A percentile compares a stretch with the other conserved stretches of the same genome.
These are phyloP conservation scores for Thalassiosira livingstoniorum DNA, from an alignment of 352 stramenopile genomes.

Conservation along the genomic window DNA sequence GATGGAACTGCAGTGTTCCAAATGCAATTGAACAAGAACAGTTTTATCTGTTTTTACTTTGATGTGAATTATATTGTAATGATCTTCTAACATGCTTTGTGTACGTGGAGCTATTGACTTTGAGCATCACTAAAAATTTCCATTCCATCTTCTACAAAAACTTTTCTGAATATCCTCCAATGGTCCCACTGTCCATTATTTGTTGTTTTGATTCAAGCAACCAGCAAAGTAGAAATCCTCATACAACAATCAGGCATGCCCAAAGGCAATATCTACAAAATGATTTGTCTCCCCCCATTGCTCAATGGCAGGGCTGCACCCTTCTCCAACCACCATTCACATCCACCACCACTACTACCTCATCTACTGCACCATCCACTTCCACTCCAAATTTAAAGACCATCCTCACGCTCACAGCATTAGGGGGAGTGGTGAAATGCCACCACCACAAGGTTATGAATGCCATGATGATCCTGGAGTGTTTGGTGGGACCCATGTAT, in stretches of 20 bases:
- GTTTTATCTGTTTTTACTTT: background rate
- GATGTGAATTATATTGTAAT: no score
- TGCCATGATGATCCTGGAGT: slow-evolving; percentile 71
- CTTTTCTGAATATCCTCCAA: background rate
- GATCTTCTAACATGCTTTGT: background rate
- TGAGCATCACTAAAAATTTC: background rate
- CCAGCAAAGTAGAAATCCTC: slow-evolving; percentile 68
- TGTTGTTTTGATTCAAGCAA: slow-evolving; percentile 48
- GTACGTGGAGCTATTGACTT: background rate
- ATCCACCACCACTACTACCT: slow-evolving; percentile 6
- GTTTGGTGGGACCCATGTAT: slow-evolving; percentile 79
- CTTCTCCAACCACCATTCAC: slow-evolving; percentile 50
- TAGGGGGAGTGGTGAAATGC: slow-evolving; percentile 61
- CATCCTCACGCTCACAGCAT: background rate
- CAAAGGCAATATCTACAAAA: slow-evolving; percentile 68
- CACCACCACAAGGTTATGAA: slow-evolving; percentile 68
- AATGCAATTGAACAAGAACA: background rate
- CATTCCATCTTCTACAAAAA: background rate
- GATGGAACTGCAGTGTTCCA: background rate
- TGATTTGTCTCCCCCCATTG: slow-evolving; percentile 80
- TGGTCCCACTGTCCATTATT: background rate
- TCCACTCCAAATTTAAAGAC: background rate
- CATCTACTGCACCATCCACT: background rate
- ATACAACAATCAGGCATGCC: slow-evolving; percentile 59
- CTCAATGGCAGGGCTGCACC: slow-evolving; percentile 62